Conservation (phyloP, 1,284 basidiomycete genomes). For the Erythrobasidium hasegawianum region DNA sequence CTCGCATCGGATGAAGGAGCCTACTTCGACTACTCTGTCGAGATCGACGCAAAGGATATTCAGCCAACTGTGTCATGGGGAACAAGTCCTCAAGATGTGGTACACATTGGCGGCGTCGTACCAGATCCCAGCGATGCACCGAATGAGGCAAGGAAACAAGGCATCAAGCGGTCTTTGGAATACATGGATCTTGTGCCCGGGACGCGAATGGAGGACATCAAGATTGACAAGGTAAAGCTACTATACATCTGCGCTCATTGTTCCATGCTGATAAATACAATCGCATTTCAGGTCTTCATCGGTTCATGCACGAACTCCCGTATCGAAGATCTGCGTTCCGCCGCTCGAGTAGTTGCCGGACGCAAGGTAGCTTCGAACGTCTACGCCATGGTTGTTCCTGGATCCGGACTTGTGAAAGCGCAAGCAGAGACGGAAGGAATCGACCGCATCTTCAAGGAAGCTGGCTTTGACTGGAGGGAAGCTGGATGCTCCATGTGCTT, state of each 20-base stretch:
- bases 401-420: constrained; percentile 88
- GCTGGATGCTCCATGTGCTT: constrained; percentile 98
- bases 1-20: constrained; percentile 82
- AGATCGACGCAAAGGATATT: constrained; percentile 82
- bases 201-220: constrained; percentile 77
- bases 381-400: constrained; percentile 91
- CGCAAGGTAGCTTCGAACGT: constrained; percentile 74
- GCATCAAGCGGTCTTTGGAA: constrained; percentile 73
- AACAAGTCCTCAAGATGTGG: constrained; percentile 89
- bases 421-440: constrained; percentile 92
- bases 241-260: too few relatives aligned
- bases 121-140: constrained; percentile 71
- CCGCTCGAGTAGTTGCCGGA: constrained; percentile 75
- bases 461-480: constrained; percentile 96
- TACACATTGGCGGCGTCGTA: constrained; percentile 77
- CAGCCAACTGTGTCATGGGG: constrained; percentile 95
- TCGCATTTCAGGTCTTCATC: constrained; percentile 68
- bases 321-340: constrained; percentile 89
- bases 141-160: constrained; percentile 65
- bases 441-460: constrained; percentile 83
- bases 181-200: constrained; percentile 89
- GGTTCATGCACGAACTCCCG: constrained; percentile 96
- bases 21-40: constrained; percentile 82
- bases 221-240: constrained; percentile 65
- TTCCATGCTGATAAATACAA: not conserved